Base-by-base conservation (phyloP, 768 basidiomycete species). In the Termitomyces bulborhizus region DNA sequence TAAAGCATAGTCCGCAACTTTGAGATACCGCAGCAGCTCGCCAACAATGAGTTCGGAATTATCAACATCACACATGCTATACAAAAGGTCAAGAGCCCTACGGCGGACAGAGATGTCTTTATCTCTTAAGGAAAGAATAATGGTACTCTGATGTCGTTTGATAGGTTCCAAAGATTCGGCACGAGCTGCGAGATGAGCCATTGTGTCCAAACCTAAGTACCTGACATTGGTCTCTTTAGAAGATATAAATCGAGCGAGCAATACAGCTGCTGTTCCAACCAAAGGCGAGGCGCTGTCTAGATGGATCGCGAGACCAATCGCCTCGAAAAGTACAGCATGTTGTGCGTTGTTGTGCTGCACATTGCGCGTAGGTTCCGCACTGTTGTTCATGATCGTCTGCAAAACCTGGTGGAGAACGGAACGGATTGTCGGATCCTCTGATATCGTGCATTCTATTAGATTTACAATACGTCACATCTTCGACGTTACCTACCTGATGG, bases 301-400 rank as follows among this genome's bases (percentile, higher is more conserved):
- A 69, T 99, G 97, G 60, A 99, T 98, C 13, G 94, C 94, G 42
- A 98, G 84, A 58, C 92, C 79, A 64, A 99, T 99, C 21, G 96
- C 96, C 71, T 99, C 97, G 63, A 98, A 99, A 13, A 99, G 80
- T n/a, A 99, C 85, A 1, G 97, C 90, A 66, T 98, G 93, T 66
- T 97, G 96, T 9, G 96, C 97, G 63, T 99, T 99, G 69, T 96
- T 98, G 66, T 99, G 97, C 67, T 99, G 97, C 12, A 98, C 90
- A 62, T 98, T 98, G 60, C 90, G 80, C 11, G 93, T 87, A 8
- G 89, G 88, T 65, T 97, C 95, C 8, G 92, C 87, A 63, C 89
- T 85, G 64, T 88, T 94, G 62, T 88, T 88, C 83, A 98, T 93
- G 66, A 93, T 85, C 6, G 88, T 88, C 64, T 93, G 87, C 52